Evolutionary conservation across 352 stramenopile genomes (phyloP).

Genomic region (Globisporangium ultimum): DNA sequence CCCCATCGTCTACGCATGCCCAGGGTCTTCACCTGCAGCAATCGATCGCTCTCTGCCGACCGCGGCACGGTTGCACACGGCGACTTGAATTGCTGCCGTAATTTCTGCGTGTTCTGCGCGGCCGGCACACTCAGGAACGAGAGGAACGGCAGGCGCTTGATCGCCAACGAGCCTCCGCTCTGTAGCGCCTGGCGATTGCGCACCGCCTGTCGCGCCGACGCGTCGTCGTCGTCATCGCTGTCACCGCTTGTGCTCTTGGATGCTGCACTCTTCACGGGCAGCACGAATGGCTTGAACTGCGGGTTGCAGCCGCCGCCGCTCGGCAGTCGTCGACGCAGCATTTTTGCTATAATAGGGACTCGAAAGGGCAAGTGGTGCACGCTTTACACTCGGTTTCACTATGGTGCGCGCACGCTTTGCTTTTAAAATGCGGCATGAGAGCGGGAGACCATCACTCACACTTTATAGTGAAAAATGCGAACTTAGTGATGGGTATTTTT

Average conservation of each 20-base stretch:
- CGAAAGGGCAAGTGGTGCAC: no score
- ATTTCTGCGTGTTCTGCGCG: conserved; percentile 44
- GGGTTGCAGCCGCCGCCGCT: conserved; percentile 13
- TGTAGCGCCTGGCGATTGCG: conserved; percentile 52
- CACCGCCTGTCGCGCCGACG: conserved; percentile 19
- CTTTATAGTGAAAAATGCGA: no score
- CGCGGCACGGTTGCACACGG: conserved; percentile 52
- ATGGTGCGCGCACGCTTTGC: no score
- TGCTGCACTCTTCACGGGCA: conserved; percentile 42
- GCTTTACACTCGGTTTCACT: no score
- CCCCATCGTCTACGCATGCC: conserved; percentile 69
- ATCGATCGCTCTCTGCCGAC: conserved; percentile 69
- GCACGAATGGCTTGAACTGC: conserved; percentile 79
- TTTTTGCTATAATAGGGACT: background rate
- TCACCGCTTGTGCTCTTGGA: background rate
- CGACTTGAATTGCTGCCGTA: conserved; percentile 77
- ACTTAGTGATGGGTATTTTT: no score
- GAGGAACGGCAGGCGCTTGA: conserved; percentile 81
- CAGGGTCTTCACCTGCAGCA: conserved; percentile 84
- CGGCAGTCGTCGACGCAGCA: conserved; percentile 39
- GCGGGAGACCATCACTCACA: no score
- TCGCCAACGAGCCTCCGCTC: conserved; percentile 42
- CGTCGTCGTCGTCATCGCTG: conserved; percentile 33
- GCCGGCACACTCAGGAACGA: conserved; percentile 74
- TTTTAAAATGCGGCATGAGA: no score